Evolutionary conservation across 306 rosid species (phyloP), one percentile per base, ranked within the genome.

Genomic region (Lathyrus sativus): DNA sequence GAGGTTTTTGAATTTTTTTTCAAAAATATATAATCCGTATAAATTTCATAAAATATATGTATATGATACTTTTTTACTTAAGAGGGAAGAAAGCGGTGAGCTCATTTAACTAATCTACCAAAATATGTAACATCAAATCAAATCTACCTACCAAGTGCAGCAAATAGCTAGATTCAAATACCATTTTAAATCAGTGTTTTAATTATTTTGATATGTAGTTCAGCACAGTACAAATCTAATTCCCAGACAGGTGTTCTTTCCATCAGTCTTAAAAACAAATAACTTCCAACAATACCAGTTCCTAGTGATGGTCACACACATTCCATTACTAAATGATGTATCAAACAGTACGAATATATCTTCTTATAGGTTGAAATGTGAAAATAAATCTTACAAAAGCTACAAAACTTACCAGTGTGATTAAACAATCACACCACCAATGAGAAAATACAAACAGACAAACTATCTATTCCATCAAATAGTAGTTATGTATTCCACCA

Each of bases 191-290:
- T 68, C 41, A 38, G 44, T 10, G 29, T 11, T 53, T 59, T 10
- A 61, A 5, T 9, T 29, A 14, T 56, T 67, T 59, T 46, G 9
- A 43, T 56, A 59, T 75, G 74, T 12, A 75, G 41, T 15, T 59
- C 43, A 39, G 22, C 61, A 17, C 56, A 45, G 46, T 24, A 10
- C 33, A 76, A 70, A 41, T 54, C 37, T 33, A 70, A 33, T 53
- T 76, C 61, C 44, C 42, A 62, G 33, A 53, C 19, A 69, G 14
- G 12, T 29, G 56, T 62, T 62, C 44, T 68, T 68, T 29, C 54
- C 63, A 51, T 39, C 29, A 8, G 28, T 29, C 65, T 54, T 19
- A 33, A 54, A 54, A 11, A 11, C 11, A 24, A 24, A 53, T 11
- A 24, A 26, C 5, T 55, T 55, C 37, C 61, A 69, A 33, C 26